Percentiles rank a stretch among this genome's conserved stretches.
These are phyloP conservation scores for Apiotrichum veenhuisii DNA, from an alignment of 1,284 basidiomycete species.

Conservation along the genomic window DNA sequence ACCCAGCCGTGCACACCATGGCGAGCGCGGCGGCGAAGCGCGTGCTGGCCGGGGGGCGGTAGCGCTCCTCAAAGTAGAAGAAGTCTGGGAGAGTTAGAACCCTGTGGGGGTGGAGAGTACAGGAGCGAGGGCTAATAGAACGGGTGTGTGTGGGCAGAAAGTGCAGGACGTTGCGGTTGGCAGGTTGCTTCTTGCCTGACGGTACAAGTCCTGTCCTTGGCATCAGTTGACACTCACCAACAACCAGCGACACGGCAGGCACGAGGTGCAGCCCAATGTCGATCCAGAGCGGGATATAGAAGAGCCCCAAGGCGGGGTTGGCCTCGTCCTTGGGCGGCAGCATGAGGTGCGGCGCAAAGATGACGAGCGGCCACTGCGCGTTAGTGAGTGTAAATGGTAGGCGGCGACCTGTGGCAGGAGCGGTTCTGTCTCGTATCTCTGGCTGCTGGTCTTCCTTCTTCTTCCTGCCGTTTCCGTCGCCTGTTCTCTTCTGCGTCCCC, in stretches of 20 bases:
- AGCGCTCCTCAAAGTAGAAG: constrained; percentile 62
- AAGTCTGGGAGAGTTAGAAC: constrained; percentile 58
- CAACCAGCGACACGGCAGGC: constrained; percentile 60
- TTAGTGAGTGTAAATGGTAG: neutral
- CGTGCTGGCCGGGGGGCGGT: constrained; percentile 53
- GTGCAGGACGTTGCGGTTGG: too few relatives aligned
- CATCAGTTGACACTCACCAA: constrained; percentile 38
- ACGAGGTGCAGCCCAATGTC: constrained; percentile 63
- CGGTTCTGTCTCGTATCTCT: too few relatives aligned
- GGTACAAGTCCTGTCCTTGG: neutral
- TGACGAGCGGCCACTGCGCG: constrained; percentile 39
- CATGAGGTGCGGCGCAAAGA: constrained; percentile 37
- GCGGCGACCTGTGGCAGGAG: too few relatives aligned
- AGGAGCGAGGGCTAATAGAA: too few relatives aligned
- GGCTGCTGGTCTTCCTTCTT: too few relatives aligned
- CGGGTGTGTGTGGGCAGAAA: too few relatives aligned
- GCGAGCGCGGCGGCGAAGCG: constrained; percentile 55
- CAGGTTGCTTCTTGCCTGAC: neutral
- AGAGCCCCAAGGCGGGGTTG: constrained; percentile 25
- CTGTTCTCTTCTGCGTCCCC: too few relatives aligned
- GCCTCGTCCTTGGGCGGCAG: constrained; percentile 37
- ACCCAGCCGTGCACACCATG: constrained; percentile 54
- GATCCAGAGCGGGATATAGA: constrained; percentile 59
- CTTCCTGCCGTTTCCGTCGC: too few relatives aligned
- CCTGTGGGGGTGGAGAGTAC: too few relatives aligned